Percentiles rank a stretch among this genome's conserved stretches.
Conservation (phyloP, 2,329 filamentous ascomycete species). For the Arthroderma sp. region DNA sequence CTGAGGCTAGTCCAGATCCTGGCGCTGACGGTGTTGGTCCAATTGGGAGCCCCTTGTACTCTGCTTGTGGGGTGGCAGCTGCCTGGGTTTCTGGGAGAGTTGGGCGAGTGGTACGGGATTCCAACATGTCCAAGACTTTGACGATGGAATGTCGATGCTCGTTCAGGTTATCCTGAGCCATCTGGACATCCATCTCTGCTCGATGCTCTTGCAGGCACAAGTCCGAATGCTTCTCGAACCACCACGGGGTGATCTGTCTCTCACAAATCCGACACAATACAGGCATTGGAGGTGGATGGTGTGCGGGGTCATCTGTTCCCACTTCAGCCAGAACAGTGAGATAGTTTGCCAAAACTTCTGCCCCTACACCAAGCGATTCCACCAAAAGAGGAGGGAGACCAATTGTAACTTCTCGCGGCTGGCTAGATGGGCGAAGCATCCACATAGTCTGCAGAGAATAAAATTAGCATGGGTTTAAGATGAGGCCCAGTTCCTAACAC, state of each 20-base stretch:
- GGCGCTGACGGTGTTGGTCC: slow-evolving; percentile 57
- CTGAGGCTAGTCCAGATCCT: slow-evolving; percentile 58
- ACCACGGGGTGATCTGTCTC: slow-evolving; percentile 93
- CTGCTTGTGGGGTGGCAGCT: slow-evolving; percentile 49
- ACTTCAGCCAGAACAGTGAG: slow-evolving; percentile 79
- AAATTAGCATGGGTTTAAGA: neutral
- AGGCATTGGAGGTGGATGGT: slow-evolving; percentile 66
- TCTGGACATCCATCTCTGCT: slow-evolving; percentile 94
- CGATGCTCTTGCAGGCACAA: slow-evolving; percentile 89
- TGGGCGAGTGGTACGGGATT: slow-evolving; percentile 46
- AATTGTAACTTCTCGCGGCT: slow-evolving; percentile 85
- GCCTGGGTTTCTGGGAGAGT: slow-evolving; percentile 20
- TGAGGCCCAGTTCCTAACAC: slow-evolving; percentile 22
- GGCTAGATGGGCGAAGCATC: slow-evolving; percentile 91
- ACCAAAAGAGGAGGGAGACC: slow-evolving; percentile 82
- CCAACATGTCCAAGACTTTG: slow-evolving; percentile 82
- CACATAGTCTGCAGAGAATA: slow-evolving; percentile 71
- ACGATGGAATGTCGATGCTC: slow-evolving; percentile 93
- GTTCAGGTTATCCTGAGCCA: slow-evolving; percentile 79
- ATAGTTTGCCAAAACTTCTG: slow-evolving; percentile 87
- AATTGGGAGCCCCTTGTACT: slow-evolving; percentile 81
- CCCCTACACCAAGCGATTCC: slow-evolving; percentile 84
- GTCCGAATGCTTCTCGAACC: slow-evolving; percentile 99
- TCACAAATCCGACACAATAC: slow-evolving; percentile 95
- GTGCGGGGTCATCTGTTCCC: slow-evolving; percentile 58